A percentile compares a stretch with the other conserved stretches of the same genome.
These are phyloP conservation scores for Annulohypoxylon truncatum DNA, from an alignment of 2,329 filamentous ascomycete species.

Conservation along the genomic window DNA sequence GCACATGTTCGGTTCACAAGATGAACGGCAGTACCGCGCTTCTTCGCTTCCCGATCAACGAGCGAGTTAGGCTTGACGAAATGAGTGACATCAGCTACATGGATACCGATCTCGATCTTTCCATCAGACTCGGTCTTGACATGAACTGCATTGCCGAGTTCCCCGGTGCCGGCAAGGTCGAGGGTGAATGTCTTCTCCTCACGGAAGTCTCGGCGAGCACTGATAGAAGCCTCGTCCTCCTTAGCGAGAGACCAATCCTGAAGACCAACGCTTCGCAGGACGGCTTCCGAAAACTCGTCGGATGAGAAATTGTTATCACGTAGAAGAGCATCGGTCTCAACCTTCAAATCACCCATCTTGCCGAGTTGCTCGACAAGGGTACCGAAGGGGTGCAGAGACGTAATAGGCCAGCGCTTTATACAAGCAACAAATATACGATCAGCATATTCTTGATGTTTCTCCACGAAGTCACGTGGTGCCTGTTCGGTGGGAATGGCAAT, in stretches of 20 bases:
- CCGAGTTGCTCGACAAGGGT: slow-evolving; percentile 97
- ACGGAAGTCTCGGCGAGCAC: slow-evolving; percentile 88
- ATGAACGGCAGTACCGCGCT: slow-evolving; percentile 95
- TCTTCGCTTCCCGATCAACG: slow-evolving; percentile 96
- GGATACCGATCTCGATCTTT: slow-evolving; percentile 92
- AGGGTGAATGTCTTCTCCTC: slow-evolving; percentile 90
- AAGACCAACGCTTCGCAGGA: slow-evolving; percentile 89
- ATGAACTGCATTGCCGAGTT: slow-evolving; percentile 93
- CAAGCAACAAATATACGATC: slow-evolving; percentile 98
- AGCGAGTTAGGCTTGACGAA: slow-evolving; percentile 97
- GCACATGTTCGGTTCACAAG: slow-evolving; percentile 88
- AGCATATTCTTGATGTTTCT: slow-evolving; percentile 97
- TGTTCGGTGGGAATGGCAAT: slow-evolving; percentile 99
- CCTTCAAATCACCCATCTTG: slow-evolving; percentile 96
- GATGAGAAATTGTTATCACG: slow-evolving; percentile 99
- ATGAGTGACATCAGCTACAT: slow-evolving; percentile 94
- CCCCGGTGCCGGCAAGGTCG: slow-evolving; percentile 86
- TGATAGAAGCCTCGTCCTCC: slow-evolving; percentile 80
- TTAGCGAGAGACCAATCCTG: slow-evolving; percentile 90
- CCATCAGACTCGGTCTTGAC: slow-evolving; percentile 86
- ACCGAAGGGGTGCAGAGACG: slow-evolving; percentile 97
- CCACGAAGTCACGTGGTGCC: slow-evolving; percentile 95
- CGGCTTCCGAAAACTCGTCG: slow-evolving; percentile 97
- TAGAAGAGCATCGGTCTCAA: slow-evolving; percentile 96
- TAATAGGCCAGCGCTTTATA: slow-evolving; percentile 99